A percentile compares a stretch with the other conserved stretches of the same genome.
phyloP scores from a whole-genome alignment of 2,329 filamentous ascomycete genomes.

The Colletotrichum scovillei region DNA sequence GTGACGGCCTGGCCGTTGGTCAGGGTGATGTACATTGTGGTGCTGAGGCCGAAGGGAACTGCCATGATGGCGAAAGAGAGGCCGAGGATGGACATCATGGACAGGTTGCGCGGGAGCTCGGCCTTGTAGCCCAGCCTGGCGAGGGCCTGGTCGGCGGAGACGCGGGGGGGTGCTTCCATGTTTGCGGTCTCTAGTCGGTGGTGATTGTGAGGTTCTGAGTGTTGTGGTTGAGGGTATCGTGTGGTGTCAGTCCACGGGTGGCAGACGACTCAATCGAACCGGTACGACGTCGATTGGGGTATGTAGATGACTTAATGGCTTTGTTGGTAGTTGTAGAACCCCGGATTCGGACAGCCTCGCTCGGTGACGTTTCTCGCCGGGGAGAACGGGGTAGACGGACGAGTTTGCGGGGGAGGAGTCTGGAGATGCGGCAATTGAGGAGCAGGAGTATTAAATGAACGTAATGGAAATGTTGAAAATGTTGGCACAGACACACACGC shows the following conservation, averaged over 20 bases:
- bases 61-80: conserved; percentile 81
- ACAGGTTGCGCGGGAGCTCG: conserved; percentile 62
- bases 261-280: not conserved
- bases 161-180: conserved; percentile 24
- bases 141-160: conserved; percentile 44
- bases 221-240: not conserved
- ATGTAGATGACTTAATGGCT: not conserved
- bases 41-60: conserved; percentile 74
- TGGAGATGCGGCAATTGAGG: not conserved
- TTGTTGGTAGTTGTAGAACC: not conserved
- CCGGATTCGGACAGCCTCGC: not conserved
- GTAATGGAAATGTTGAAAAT: not conserved
- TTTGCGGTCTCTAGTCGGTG: not conserved
- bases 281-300: not conserved
- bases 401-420: not conserved
- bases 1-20: conserved; percentile 77
- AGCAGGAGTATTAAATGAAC: not conserved
- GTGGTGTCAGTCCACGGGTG: not conserved
- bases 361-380: not conserved
- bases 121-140: conserved; percentile 59
- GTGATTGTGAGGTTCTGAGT: not conserved
- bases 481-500: not conserved
- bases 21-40: conserved; percentile 76
- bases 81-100: conserved; percentile 70
- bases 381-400: not conserved